phyloP scores from a whole-genome alignment of 2,329 filamentous ascomycete genomes.

The Aspergillus chevalieri region DNA sequence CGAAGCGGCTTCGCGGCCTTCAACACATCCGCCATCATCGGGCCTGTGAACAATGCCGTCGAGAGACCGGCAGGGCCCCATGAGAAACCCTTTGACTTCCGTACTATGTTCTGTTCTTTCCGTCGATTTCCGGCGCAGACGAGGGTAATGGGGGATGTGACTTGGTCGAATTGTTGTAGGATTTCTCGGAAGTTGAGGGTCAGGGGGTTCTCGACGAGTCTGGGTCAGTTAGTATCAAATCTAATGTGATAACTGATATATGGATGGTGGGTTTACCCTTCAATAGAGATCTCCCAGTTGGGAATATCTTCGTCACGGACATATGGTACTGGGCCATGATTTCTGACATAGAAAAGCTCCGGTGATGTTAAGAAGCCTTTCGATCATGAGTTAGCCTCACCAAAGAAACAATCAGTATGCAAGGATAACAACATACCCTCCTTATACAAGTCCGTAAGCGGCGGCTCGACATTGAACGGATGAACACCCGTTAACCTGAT shows the following conservation, averaged over 20 bases:
- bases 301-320: slow-evolving; percentile 66
- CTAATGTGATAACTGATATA: no score
- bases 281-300: slow-evolving; percentile 75
- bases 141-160: slow-evolving; percentile 79
- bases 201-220: slow-evolving; percentile 71
- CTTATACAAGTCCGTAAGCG: slow-evolving; percentile 69
- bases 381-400: neutral
- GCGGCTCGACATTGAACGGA: slow-evolving; percentile 86
- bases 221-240: slow-evolving; percentile 14
- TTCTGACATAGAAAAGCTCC: slow-evolving; percentile 85
- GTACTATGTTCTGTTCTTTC: slow-evolving; percentile 86
- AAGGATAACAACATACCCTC: slow-evolving; percentile 33
- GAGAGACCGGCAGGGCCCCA: slow-evolving; percentile 86
- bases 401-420: neutral
- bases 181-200: slow-evolving; percentile 67
- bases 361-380: slow-evolving; percentile 79
- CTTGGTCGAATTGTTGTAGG: slow-evolving; percentile 67
- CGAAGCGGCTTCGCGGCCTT: slow-evolving; percentile 60
- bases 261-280: slow-evolving; percentile 48
- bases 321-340: slow-evolving; percentile 76
- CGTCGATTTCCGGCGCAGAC: slow-evolving; percentile 88
- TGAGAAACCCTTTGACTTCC: slow-evolving; percentile 89
- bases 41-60: slow-evolving; percentile 81
- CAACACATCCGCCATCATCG: slow-evolving; percentile 66
- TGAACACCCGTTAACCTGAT: slow-evolving; percentile 84